A percentile compares a stretch with the other conserved stretches of the same genome.
Conservation (phyloP, 257 asterid species). For the Solanum medicagineum region DNA sequence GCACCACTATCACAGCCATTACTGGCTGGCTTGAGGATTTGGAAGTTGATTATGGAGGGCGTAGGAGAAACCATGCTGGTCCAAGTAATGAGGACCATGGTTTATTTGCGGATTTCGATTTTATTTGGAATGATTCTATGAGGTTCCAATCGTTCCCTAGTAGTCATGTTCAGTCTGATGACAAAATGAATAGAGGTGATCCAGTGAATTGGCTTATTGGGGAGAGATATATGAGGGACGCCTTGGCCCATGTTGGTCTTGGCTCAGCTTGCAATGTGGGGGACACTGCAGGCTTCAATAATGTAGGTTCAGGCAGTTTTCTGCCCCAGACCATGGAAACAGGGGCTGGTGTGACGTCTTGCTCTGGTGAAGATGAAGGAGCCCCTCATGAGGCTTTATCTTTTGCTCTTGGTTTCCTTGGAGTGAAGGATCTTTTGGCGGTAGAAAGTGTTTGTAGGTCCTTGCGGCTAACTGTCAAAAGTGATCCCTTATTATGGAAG, state of each 20-base stretch:
- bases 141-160: conserved; percentile 26
- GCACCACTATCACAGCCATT: conserved; percentile 64
- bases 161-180: conserved; percentile 6
- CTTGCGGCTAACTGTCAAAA: conserved; percentile 31
- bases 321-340: conserved; percentile 8
- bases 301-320: conserved; percentile 14
- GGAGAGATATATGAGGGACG: conserved; percentile 17
- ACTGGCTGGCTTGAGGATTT: conserved; percentile 69
- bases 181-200: conserved; percentile 7
- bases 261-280: conserved; percentile 4
- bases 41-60: conserved; percentile 44
- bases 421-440: conserved; percentile 60
- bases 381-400: conserved; percentile 51
- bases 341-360: conserved; percentile 14
- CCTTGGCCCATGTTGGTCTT: conserved; percentile 13
- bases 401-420: conserved; percentile 36
- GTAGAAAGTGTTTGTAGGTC: conserved; percentile 63
- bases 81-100: conserved; percentile 28
- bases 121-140: conserved; percentile 42
- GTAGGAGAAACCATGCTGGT: conserved; percentile 9
- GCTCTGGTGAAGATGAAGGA: conserved; percentile 16
- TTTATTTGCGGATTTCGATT: conserved; percentile 41
- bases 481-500: conserved; percentile 60
- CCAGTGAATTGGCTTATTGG: conserved; percentile 6
- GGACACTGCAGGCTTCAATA: conserved; percentile 9